These are phyloP conservation scores for Xylaria sp. DNA, from an alignment of 2,329 filamentous ascomycete species.

Conservation along the genomic window DNA sequence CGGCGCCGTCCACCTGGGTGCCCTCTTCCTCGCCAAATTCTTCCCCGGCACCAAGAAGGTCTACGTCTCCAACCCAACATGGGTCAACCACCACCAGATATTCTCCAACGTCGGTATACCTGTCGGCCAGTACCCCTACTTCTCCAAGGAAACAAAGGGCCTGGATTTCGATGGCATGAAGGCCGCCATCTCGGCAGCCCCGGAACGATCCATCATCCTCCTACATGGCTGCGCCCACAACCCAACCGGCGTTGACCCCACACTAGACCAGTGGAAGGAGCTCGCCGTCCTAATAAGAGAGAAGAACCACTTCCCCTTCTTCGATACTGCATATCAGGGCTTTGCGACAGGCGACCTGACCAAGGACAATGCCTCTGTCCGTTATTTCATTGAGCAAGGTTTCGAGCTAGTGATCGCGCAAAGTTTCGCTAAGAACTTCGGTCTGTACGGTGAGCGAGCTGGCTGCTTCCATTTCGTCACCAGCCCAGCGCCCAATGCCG, in stretches of 20 bases:
- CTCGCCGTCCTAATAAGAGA: constrained; percentile 80
- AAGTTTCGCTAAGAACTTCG: constrained; percentile 98
- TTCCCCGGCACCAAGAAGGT: constrained; percentile 79
- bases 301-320: constrained; percentile 95
- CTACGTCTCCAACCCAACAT: constrained; percentile 95
- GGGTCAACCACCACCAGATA: constrained; percentile 99
- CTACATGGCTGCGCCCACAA: constrained; percentile 98
- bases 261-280: constrained; percentile 92
- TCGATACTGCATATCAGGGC: constrained; percentile 97
- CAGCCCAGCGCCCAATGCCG: constrained; percentile 73
- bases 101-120: constrained; percentile 88
- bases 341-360: constrained; percentile 92
- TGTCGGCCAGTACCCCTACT: constrained; percentile 91
- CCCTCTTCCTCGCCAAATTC: constrained; percentile 93
- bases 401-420: constrained; percentile 91
- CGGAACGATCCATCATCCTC: constrained; percentile 84
- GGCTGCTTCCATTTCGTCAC: constrained; percentile 97
- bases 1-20: constrained; percentile 92
- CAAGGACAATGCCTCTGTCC: constrained; percentile 89
- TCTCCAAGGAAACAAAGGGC: constrained; percentile 86
- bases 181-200: constrained; percentile 73
- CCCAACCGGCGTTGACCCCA: constrained; percentile 96
- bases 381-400: constrained; percentile 92
- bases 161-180: constrained; percentile 94
- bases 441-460: constrained; percentile 94